Conservation (phyloP, 2,329 filamentous ascomycete genomes). For the Neonectria ditissima region DNA sequence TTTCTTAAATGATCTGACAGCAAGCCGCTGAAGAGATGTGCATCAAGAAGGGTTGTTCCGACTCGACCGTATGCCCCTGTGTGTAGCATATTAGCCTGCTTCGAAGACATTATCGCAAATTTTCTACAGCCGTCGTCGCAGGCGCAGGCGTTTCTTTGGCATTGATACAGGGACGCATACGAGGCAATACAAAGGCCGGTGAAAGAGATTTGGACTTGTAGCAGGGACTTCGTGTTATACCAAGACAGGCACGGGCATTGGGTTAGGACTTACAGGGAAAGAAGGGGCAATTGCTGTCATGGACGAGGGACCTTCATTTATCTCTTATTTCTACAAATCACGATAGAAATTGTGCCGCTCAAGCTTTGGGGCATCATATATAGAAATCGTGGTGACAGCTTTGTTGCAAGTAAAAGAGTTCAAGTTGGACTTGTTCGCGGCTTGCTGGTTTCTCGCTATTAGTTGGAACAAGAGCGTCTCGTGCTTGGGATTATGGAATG, state of each 20-base stretch:
- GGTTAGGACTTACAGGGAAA: conserved; percentile 20
- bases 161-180: conserved; percentile 24
- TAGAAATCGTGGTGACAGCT: conserved; percentile 2
- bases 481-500: background rate
- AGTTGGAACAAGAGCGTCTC: background rate
- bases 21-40: conserved; percentile 13
- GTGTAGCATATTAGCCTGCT: conserved; percentile 27
- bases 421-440: background rate
- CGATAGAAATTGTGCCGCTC: conserved; percentile 8
- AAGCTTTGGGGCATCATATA: conserved; percentile 2
- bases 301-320: conserved; percentile 20
- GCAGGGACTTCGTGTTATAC: conserved; percentile 15
- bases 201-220: conserved; percentile 25
- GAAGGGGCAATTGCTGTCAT: conserved; percentile 5
- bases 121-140: conserved; percentile 27
- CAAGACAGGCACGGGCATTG: conserved; percentile 21
- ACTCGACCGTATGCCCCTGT: conserved; percentile 19
- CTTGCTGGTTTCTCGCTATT: background rate
- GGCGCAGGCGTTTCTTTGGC: conserved; percentile 26
- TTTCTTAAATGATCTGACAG: conserved; percentile 62
- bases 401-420: background rate
- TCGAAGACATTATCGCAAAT: conserved; percentile 20
- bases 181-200: conserved; percentile 19
- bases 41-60: conserved; percentile 17
- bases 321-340: conserved; percentile 17